Evolutionary conservation across 2,329 filamentous ascomycete species (phyloP).

Genomic region (Fusarium torulosum): DNA sequence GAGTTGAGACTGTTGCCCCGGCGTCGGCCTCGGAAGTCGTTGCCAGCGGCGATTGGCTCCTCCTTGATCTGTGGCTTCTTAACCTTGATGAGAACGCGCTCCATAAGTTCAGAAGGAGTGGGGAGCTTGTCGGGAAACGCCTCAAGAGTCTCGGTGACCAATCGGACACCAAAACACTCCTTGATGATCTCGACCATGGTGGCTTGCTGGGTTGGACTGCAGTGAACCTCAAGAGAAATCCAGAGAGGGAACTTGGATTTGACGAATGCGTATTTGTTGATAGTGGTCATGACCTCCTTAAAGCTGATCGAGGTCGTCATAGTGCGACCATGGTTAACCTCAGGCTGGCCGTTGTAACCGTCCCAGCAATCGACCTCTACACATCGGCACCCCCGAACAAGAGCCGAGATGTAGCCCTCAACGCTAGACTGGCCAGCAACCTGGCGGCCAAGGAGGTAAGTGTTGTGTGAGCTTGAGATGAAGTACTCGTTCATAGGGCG

Average conservation of each 20-base stretch:
- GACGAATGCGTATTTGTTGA: slow-evolving; percentile 93
- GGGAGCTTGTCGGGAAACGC: slow-evolving; percentile 77
- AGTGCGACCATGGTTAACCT: slow-evolving; percentile 91
- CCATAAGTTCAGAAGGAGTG: slow-evolving; percentile 85
- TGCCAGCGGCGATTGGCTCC: slow-evolving; percentile 52
- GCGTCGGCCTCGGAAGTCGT: slow-evolving; percentile 60
- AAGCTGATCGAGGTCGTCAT: slow-evolving; percentile 91
- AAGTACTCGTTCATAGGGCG: slow-evolving; percentile 96
- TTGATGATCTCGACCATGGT: slow-evolving; percentile 93
- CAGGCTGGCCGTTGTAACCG: slow-evolving; percentile 85
- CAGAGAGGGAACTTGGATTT: slow-evolving; percentile 90
- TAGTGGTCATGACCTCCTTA: slow-evolving; percentile 89
- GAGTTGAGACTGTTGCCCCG: slow-evolving; percentile 82
- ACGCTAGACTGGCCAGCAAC: slow-evolving; percentile 91
- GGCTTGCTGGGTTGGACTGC: slow-evolving; percentile 83
- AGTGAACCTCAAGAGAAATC: slow-evolving; percentile 96
- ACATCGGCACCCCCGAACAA: slow-evolving; percentile 91
- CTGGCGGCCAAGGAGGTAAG: slow-evolving; percentile 92
- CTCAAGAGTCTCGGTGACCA: slow-evolving; percentile 82
- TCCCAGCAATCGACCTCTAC: slow-evolving; percentile 99
- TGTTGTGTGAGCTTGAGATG: slow-evolving; percentile 98
- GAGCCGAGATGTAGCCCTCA: slow-evolving; percentile 91
- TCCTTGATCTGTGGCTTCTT: slow-evolving; percentile 75
- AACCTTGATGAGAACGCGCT: slow-evolving; percentile 92
- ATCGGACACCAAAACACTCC: slow-evolving; percentile 81